Evolutionary conservation across 768 basidiomycete genomes (phyloP).

Genomic region (Termitomyces sp.): DNA sequence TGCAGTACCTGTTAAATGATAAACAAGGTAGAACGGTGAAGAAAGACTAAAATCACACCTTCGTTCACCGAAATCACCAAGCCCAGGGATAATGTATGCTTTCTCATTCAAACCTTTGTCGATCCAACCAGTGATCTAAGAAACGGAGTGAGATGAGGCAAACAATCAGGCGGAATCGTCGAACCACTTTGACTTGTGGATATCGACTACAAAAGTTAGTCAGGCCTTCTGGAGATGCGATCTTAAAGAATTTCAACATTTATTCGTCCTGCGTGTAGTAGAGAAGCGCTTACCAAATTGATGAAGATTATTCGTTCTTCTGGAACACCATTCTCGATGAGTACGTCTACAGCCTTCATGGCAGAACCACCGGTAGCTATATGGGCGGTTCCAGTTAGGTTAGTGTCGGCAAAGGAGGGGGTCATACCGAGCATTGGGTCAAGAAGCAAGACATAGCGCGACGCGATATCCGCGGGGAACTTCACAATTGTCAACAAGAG

Average conservation of each 20-base stretch:
- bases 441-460: conserved; percentile 88
- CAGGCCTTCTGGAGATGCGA: conserved; percentile 89
- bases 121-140: conserved; percentile 92
- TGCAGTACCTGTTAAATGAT: neutral
- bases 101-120: conserved; percentile 90
- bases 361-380: conserved; percentile 94
- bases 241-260: conserved; percentile 36
- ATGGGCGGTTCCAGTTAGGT: neutral
- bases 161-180: conserved; percentile 21
- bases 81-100: conserved; percentile 86
- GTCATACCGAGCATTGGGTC: conserved; percentile 94
- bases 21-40: neutral
- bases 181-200: conserved; percentile 73
- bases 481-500: conserved; percentile 24
- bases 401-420: neutral
- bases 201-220: conserved; percentile 73
- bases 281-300: conserved; percentile 62
- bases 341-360: conserved; percentile 94
- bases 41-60: conserved; percentile 39
- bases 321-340: conserved; percentile 87
- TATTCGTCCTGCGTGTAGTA: neutral
- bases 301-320: conserved; percentile 95
- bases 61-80: conserved; percentile 97
- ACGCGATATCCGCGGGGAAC: conserved; percentile 91
- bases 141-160: neutral